These are phyloP conservation scores for Phytopythium litorale DNA, from an alignment of 352 stramenopile species.

Conservation along the genomic window DNA sequence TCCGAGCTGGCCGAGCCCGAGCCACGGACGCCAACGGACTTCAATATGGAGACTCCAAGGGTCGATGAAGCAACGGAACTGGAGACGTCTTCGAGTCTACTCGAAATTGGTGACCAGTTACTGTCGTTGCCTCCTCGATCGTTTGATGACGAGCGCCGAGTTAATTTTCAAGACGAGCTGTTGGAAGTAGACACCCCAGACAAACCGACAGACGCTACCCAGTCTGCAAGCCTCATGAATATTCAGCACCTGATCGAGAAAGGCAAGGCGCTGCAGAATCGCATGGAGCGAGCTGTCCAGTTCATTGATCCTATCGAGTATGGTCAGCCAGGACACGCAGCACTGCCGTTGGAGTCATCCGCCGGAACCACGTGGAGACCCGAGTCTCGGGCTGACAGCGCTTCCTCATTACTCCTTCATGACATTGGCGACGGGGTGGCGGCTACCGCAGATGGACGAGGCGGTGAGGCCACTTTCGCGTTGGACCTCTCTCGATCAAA, in stretches of 20 bases:
- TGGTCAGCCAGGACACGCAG: background rate
- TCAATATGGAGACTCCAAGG: background rate
- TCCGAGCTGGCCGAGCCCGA: background rate
- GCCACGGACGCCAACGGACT: background rate
- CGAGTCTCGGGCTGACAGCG: background rate
- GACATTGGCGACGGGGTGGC: background rate
- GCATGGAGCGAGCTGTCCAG: slow-evolving; percentile 24
- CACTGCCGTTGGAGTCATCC: background rate
- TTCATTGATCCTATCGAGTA: background rate
- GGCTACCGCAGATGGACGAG: background rate
- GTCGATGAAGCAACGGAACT: background rate
- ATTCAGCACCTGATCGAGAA: slow-evolving; percentile 37
- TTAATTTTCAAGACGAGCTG: background rate
- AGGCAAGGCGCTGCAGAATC: slow-evolving; percentile 38
- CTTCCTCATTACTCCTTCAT: background rate
- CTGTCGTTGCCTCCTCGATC: background rate
- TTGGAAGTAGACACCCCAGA: background rate
- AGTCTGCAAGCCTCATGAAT: slow-evolving; percentile 5
- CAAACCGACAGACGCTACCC: background rate
- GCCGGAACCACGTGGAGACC: background rate
- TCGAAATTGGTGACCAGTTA: background rate
- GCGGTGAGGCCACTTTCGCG: background rate
- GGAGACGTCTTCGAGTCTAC: background rate
- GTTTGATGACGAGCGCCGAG: background rate
- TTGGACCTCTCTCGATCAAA: background rate